These are phyloP conservation scores for Platanthera zijinensis DNA, from an alignment of 106 monocot species.

Conservation along the genomic window DNA sequence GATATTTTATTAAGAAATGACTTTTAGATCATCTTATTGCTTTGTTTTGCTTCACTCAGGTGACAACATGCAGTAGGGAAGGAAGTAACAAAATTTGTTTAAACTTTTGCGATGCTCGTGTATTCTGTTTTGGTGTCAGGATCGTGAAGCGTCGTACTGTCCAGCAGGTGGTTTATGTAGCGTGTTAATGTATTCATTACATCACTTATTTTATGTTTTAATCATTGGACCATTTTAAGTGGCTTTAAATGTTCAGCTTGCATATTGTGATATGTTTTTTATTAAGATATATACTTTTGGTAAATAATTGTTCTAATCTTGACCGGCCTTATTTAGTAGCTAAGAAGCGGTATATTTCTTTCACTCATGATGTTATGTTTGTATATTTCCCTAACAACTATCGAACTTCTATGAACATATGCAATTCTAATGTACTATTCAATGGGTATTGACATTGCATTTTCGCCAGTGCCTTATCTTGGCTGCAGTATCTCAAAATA, in stretches of 20 bases:
- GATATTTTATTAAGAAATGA: background rate
- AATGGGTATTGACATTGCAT: background rate
- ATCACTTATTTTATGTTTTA: background rate
- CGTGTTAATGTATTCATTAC: background rate
- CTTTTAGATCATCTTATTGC: background rate
- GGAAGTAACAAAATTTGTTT: conserved; percentile 53
- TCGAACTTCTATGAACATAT: background rate
- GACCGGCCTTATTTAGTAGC: background rate
- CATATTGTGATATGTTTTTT: background rate
- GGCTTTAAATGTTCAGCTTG: background rate
- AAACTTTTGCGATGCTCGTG: conserved; percentile 36
- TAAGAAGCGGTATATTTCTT: background rate
- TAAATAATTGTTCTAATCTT: background rate
- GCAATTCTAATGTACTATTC: background rate
- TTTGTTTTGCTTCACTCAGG: conserved; percentile 20
- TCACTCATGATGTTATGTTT: background rate
- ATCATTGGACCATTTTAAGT: background rate
- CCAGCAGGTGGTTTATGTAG: conserved; percentile 36
- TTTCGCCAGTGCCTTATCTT: background rate
- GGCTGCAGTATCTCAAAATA: background rate
- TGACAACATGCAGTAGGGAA: conserved; percentile 55
- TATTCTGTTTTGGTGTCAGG: conserved; percentile 56
- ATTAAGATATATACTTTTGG: background rate
- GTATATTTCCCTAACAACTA: background rate
- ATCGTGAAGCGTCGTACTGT: conserved; percentile 40